phyloP scores from a whole-genome alignment of 225 moss, liverwort and hornwort genomes.

The Sphagnum contortum region DNA sequence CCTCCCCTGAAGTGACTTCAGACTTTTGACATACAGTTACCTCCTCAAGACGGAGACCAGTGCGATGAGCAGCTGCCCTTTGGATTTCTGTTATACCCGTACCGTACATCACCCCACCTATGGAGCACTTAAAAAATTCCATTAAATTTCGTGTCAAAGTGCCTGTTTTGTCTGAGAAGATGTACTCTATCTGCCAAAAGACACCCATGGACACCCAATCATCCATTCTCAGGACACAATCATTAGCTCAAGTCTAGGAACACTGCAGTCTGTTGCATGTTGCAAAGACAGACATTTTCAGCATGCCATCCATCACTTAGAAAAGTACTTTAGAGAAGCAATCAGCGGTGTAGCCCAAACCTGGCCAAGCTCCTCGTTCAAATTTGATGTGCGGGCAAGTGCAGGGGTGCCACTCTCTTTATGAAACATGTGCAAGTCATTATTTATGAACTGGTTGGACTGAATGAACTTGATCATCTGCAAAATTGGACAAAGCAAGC shows the following conservation, averaged over 20 bases:
- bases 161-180: slow-evolving; percentile 92
- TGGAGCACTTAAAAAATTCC: slow-evolving; percentile 98
- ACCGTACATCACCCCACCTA: slow-evolving; percentile 84
- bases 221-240: neutral
- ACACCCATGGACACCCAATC: neutral
- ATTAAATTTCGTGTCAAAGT: slow-evolving; percentile 85
- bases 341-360: slow-evolving; percentile 11
- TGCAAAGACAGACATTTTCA: too few species aligned
- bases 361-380: slow-evolving; percentile 97
- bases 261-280: too few species aligned
- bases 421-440: slow-evolving; percentile 78
- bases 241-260: neutral
- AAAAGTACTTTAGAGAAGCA: too few species aligned
- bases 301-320: too few species aligned
- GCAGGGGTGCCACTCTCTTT: slow-evolving; percentile 78
- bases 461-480: slow-evolving; percentile 98
- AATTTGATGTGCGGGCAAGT: slow-evolving; percentile 83
- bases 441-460: slow-evolving; percentile 84
- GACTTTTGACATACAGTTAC: slow-evolving; percentile 19
- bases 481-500: slow-evolving; percentile 10
- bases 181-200: slow-evolving; percentile 71
- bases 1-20: neutral
- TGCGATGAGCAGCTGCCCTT: slow-evolving; percentile 71
- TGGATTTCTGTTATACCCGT: slow-evolving; percentile 92
- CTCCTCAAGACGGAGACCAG: slow-evolving; percentile 59